A percentile compares a stretch with the other conserved stretches of the same genome.
Conservation (phyloP, 148 eudicot genomes). For the Bassia scoparia region DNA sequence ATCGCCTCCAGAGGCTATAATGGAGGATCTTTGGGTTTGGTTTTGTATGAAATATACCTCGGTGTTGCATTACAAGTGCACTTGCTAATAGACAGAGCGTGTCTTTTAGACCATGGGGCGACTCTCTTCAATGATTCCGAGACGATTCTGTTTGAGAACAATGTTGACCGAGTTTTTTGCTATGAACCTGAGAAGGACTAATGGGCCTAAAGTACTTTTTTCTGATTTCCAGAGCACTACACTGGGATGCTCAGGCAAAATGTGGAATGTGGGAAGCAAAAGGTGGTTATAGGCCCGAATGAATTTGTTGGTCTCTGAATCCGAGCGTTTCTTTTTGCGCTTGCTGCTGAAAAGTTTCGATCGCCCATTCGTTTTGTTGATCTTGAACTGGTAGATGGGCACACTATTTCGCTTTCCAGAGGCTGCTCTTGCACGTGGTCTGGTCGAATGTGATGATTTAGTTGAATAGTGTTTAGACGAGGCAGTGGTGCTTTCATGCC, state of each 20-base stretch:
- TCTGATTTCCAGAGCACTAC: not conserved
- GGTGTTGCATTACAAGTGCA: not conserved
- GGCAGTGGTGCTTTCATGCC: not conserved
- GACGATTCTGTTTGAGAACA: not conserved
- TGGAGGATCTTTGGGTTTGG: slow-evolving; percentile 21
- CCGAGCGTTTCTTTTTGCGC: not conserved
- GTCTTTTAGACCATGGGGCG: not conserved
- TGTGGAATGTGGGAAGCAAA: not conserved
- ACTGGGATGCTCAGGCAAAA: not conserved
- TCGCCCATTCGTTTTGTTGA: not conserved
- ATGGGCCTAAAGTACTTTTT: not conserved
- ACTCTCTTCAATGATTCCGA: not conserved
- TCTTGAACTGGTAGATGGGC: not conserved
- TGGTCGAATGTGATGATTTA: not conserved
- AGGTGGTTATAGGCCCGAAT: not conserved
- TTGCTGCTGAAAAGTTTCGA: not conserved
- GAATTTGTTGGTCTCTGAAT: not conserved
- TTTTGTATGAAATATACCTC: slow-evolving; percentile 3
- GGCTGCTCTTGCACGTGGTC: not conserved
- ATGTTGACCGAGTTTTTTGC: not conserved
- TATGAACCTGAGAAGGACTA: not conserved
- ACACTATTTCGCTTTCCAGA: not conserved
- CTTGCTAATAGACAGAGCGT: not conserved
- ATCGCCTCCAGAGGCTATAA: slow-evolving; percentile 5
- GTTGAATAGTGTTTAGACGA: not conserved